phyloP scores from a whole-genome alignment of 1,284 basidiomycete species.

The Mycena sp. region DNA sequence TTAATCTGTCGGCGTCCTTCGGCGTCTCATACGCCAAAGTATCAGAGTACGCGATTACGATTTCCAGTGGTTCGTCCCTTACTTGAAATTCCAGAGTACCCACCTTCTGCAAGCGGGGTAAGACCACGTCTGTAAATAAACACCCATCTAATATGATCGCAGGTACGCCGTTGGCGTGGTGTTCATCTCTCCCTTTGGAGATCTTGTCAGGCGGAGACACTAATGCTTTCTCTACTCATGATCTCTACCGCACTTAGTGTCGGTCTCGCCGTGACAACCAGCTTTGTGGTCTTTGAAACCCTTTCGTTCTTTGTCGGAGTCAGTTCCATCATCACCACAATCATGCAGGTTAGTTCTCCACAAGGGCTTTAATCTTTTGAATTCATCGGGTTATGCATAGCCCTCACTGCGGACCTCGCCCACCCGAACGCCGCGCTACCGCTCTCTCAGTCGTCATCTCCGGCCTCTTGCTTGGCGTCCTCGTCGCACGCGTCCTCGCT shows the following conservation, averaged over 20 bases:
- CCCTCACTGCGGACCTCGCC: slow-evolving; percentile 75
- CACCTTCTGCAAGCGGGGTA: slow-evolving; percentile 28
- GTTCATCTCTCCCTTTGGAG: slow-evolving; percentile 71
- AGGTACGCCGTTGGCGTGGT: slow-evolving; percentile 69
- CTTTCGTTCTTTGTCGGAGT: slow-evolving; percentile 68
- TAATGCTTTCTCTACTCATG: slow-evolving; percentile 58
- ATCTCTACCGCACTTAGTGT: slow-evolving; percentile 61
- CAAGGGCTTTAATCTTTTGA: too few species aligned
- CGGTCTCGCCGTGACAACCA: slow-evolving; percentile 61
- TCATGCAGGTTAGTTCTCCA: slow-evolving; percentile 46
- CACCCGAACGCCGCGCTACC: slow-evolving; percentile 66
- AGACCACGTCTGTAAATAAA: too few species aligned
- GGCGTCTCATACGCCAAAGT: slow-evolving; percentile 64
- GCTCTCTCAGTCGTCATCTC: slow-evolving; percentile 76
- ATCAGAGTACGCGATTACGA: slow-evolving; percentile 53
- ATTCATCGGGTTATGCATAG: slow-evolving; percentile 32
- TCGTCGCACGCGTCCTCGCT: slow-evolving; percentile 71
- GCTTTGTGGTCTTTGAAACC: slow-evolving; percentile 59
- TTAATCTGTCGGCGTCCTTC: slow-evolving; percentile 63
- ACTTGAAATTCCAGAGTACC: slow-evolving; percentile 10
- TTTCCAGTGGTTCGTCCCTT: not conserved
- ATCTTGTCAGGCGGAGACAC: slow-evolving; percentile 68
- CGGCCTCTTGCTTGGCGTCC: slow-evolving; percentile 75
- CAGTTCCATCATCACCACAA: slow-evolving; percentile 63
- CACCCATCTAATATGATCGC: not conserved